Conservation (phyloP, 495 filamentous ascomycete species). For the Aspergillus carlsbadensis region DNA sequence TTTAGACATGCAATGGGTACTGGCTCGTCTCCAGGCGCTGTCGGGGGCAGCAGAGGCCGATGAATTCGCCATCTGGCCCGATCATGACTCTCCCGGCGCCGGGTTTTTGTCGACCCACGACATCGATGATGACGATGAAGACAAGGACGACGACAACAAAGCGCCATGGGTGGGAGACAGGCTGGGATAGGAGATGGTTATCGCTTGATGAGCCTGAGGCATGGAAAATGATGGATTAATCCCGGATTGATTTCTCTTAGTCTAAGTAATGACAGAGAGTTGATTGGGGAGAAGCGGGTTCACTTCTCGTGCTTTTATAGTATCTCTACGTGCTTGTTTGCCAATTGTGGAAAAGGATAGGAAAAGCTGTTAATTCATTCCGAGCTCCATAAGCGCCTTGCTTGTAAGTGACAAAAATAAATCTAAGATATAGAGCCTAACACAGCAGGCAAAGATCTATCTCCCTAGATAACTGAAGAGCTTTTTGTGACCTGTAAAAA, state of each 20-base stretch:
- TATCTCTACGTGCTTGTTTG: too few relatives aligned
- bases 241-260: background rate
- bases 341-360: background rate
- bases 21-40: too few relatives aligned
- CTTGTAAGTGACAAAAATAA: conserved; percentile 15
- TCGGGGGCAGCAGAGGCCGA: too few relatives aligned
- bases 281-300: too few relatives aligned
- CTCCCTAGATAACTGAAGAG: background rate
- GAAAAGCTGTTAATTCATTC: conserved; percentile 11
- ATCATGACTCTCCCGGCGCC: too few relatives aligned
- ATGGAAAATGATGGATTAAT: conserved; percentile 34
- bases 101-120: too few relatives aligned
- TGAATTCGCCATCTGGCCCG: too few relatives aligned
- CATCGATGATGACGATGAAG: too few relatives aligned
- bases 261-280: background rate
- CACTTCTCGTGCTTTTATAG: too few relatives aligned
- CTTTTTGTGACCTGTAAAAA: background rate
- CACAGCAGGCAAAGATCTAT: conserved; percentile 17
- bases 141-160: conserved; percentile 17
- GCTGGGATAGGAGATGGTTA: conserved; percentile 43
- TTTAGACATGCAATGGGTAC: too few relatives aligned
- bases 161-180: conserved; percentile 24
- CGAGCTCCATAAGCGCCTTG: conserved; percentile 32
- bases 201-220: conserved; percentile 27
- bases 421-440: conserved; percentile 15